Evolutionary conservation across 371 early-diverging fungal species (phyloP), one percentile per base, ranked within the genome.

Genomic region (Apophysomyces ossiformis): DNA sequence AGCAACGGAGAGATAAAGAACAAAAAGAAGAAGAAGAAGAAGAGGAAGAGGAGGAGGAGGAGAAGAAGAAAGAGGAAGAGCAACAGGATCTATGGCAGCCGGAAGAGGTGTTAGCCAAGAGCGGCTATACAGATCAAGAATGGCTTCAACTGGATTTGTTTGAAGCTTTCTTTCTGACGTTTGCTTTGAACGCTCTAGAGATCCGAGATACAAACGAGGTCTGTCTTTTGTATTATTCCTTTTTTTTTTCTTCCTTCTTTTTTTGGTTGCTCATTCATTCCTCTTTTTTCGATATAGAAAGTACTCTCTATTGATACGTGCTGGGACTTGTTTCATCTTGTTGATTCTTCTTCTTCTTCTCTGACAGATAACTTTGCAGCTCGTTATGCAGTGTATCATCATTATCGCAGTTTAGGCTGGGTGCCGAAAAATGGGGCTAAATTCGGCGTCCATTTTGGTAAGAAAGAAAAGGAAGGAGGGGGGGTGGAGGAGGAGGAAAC

Each of bases 321-420:
- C 57, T 68, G 68, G 68, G 35, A 35, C 15, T 45, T 7, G 8
- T 67, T 68, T 36, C 4, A 41, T 45, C 37, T 5, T 1, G 21
- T 50, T 50, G 16, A 50, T 16, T 1, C 37, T 45, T 43, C 32
- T 18, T 37, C 43, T 45, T 43, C 32, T 18, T 37, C 43, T 66
- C 54, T 37, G 65, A 65, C 45, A 84, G 84, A 58, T 58, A 64
- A 0, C 16, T 92, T 92, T 71, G 73, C 83, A 4, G 67, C 86
- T 0, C 79, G 80, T 11, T 94, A 93, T 69, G 89, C 86, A 0
- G 95, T 84, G 0, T 96, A 95, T 70, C 94, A 92, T 65, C 84
- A 92, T 69, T 96, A 89, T 69, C 81, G 95, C 15, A 87, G 90
- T 45, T 75, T 81, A 7, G 93, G 93, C 1, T 96, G 95, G 95